Conservation (phyloP, 1,284 basidiomycete species). For the Takashimella tepidaria region DNA sequence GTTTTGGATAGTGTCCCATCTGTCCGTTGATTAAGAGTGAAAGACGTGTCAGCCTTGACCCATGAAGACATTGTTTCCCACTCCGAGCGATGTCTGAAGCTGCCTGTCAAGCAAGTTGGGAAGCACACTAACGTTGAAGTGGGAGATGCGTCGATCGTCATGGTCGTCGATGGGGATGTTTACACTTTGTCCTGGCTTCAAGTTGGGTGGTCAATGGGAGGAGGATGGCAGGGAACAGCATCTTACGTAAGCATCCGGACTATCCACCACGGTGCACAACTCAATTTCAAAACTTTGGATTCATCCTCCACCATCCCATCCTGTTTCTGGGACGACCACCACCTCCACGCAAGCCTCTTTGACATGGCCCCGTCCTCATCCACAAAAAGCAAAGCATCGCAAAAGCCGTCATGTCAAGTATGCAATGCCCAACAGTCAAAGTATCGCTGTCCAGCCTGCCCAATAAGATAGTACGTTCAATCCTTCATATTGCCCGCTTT, state of each 20-base stretch:
- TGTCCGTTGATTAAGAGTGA: conserved; percentile 9
- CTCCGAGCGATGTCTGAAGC: not conserved
- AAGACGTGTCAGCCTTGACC: not conserved
- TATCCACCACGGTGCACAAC: too few species aligned
- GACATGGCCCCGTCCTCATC: too few species aligned
- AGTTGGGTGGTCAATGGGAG: too few species aligned
- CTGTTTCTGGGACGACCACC: too few species aligned
- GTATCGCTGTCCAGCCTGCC: conserved; percentile 43
- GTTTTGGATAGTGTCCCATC: conserved; percentile 49
- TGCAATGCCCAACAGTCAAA: conserved; percentile 32
- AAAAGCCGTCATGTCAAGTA: conserved; percentile 29
- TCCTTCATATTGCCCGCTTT: not conserved
- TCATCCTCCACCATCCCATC: too few species aligned
- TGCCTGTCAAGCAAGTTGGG: not conserved
- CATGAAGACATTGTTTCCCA: not conserved
- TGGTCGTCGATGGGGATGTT: conserved; percentile 1
- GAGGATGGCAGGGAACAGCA: too few species aligned
- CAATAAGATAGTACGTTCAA: conserved; percentile 37
- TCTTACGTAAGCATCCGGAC: too few species aligned
- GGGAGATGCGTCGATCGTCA: conserved; percentile 18
- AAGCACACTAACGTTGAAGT: conserved; percentile 18
- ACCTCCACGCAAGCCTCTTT: too few species aligned
- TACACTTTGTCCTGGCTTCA: too few species aligned
- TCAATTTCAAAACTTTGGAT: too few species aligned
- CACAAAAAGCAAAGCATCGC: too few species aligned